These are phyloP conservation scores for Globisporangium acanthophoron DNA, from an alignment of 352 stramenopile species.

Conservation along the genomic window DNA sequence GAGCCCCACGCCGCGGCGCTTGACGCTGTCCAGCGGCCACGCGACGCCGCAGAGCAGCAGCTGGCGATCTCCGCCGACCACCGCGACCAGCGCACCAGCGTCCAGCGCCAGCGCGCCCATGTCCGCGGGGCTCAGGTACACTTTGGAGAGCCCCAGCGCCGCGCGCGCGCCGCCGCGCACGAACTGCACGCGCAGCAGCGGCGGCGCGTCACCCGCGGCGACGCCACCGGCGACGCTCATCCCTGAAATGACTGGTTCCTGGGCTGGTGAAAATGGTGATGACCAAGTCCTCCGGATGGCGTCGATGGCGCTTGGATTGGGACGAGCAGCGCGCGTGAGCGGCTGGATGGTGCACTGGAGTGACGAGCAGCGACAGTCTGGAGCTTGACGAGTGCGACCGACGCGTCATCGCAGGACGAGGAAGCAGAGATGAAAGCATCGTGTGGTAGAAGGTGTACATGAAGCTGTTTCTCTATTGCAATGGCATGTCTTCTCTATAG, in stretches of 20 bases:
- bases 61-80: conserved; percentile 12
- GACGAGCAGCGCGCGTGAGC: too few species aligned
- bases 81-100: conserved; percentile 31
- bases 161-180: conserved; percentile 50
- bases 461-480: conserved; percentile 2
- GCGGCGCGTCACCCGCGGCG: not conserved
- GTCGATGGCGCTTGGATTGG: too few species aligned
- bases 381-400: not conserved
- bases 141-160: conserved; percentile 49
- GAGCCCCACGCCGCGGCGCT: conserved; percentile 49
- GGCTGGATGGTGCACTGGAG: too few species aligned
- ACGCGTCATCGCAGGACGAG: too few species aligned
- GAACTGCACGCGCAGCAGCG: conserved; percentile 40
- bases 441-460: not conserved
- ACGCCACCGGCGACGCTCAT: not conserved
- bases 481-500: conserved; percentile 4
- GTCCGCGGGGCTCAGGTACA: conserved; percentile 60
- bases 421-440: too few species aligned
- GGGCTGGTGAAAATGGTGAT: not conserved
- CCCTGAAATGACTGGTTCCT: not conserved
- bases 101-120: conserved; percentile 35
- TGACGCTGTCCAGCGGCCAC: conserved; percentile 73
- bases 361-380: not conserved
- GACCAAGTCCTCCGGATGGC: not conserved
- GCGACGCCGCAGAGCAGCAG: conserved; percentile 59